Evolutionary conservation across 169 alveolate species (phyloP).

Genomic region (Plasmodium malariae): DNA sequence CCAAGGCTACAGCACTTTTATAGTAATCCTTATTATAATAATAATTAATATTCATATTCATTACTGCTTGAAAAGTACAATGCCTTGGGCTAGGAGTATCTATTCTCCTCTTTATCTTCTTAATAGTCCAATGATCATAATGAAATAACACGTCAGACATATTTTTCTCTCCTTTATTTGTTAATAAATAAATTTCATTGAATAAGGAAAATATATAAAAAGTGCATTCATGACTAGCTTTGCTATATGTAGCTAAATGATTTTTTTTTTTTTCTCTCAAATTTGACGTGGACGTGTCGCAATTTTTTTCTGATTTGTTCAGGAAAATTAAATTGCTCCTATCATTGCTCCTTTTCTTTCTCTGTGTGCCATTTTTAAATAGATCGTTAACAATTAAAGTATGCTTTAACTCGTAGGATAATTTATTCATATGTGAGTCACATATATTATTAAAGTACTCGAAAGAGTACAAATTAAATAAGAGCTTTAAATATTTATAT

Average conservation of each 20-base stretch:
- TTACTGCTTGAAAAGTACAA: conserved; percentile 25
- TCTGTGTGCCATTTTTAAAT: conserved; percentile 12
- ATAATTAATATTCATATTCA: conserved; percentile 42
- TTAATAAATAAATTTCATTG: conserved; percentile 31
- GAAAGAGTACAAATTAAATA: conserved; percentile 19
- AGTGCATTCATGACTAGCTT: background rate
- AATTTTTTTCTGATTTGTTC: conserved; percentile 35
- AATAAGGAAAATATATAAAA: conserved; percentile 50
- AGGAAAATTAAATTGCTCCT: conserved; percentile 7
- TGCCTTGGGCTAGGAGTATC: background rate
- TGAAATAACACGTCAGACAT: conserved; percentile 15
- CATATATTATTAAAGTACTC: conserved; percentile 42
- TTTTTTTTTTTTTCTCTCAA: background rate
- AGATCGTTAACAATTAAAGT: conserved; percentile 30
- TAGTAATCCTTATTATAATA: conserved; percentile 54
- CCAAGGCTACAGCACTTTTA: conserved; percentile 21
- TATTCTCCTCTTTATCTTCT: background rate
- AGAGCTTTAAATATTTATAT: conserved; percentile 13
- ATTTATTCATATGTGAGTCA: conserved; percentile 11
- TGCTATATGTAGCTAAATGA: background rate
- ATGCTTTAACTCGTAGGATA: conserved; percentile 56
- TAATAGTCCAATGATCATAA: conserved; percentile 40
- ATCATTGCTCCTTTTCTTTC: background rate
- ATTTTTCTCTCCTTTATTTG: conserved; percentile 12
- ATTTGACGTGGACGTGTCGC: background rate